phyloP scores from a whole-genome alignment of 495 filamentous ascomycete species.

The Chaetomium fimeti region DNA sequence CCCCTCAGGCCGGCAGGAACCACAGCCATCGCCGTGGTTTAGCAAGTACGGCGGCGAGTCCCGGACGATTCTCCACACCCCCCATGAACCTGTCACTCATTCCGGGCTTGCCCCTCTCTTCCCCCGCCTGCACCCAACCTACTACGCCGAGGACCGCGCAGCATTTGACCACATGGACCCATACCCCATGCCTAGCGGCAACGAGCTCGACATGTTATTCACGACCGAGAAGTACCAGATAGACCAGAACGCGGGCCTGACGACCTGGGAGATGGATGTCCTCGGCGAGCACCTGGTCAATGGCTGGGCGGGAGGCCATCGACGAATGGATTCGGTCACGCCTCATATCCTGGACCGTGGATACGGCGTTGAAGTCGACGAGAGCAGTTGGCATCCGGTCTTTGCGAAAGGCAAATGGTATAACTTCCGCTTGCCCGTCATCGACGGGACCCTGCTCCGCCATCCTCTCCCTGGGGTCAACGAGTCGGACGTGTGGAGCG shows the following conservation, averaged over 20 bases:
- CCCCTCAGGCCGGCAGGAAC: neutral
- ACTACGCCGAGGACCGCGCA: neutral
- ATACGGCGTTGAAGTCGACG: conserved; percentile 7
- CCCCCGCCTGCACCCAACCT: neutral
- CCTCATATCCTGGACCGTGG: neutral
- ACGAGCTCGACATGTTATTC: conserved; percentile 16
- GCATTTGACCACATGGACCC: neutral
- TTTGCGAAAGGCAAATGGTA: conserved; percentile 11
- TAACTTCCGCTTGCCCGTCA: conserved; percentile 2
- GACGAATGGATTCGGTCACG: neutral
- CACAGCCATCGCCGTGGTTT: conserved; percentile 7
- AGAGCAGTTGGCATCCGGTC: conserved; percentile 11
- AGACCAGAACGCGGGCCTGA: neutral
- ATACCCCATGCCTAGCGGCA: neutral
- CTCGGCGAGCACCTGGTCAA: conserved; percentile 7
- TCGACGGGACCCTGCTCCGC: neutral
- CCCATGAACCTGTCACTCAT: neutral
- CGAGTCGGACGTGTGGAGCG: conserved; percentile 10
- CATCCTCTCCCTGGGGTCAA: neutral
- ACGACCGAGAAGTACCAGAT: neutral
- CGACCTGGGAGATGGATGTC: conserved; percentile 8
- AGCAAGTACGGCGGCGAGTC: conserved; percentile 8
- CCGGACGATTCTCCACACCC: neutral
- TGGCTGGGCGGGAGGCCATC: conserved; percentile 7
- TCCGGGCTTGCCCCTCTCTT: conserved; percentile 6